Base-by-base conservation (phyloP, 2,329 filamentous ascomycete species). In the Curvularia verruculosa region DNA sequence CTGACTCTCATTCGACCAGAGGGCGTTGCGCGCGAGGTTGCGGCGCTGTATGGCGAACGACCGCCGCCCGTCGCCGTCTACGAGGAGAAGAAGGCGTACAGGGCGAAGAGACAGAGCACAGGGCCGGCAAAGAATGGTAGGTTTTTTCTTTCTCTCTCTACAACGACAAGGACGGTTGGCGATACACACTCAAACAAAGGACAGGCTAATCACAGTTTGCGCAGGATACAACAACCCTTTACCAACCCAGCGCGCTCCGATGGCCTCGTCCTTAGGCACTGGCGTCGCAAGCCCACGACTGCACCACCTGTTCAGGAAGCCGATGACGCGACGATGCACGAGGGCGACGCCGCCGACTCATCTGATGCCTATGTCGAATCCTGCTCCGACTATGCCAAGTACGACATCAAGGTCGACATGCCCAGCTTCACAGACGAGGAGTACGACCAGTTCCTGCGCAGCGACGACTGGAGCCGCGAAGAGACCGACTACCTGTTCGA, bases 401-500 rank as follows among this genome's bases (percentile, higher is more conserved):
- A 90, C 82, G 96, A 97, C 72, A 87, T 96, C 52, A 84, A 89
- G 63, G 85, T 94, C 13, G 84, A 89, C 3, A 83, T 92, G 34
- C 91, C 93, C 0, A 83, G 87, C 58, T 98, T 98, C 77, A 92
- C 86, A 59, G 89, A 96, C 61, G 91, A 93, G 61, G 89, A 96
- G 74, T 99, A 99, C 77, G 85, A 88, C 58, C 83, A 86, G 55
- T 86, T 89, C 60, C 78, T 99, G 49, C 84, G 87, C 66, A 89
- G 83, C 70, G 81, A 86, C 13, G 88, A 94, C 66, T 99, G 95
- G 95, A 89, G 90, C 13, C 91, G 89, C 70, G 89, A 95, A 68
- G 95, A 99, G 78, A 99, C 95, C 8, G 92, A 97, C 73, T 97
- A 97, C 72, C 78, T 99, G 61, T 84, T 98, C 73, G 81, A 85